Evolutionary conservation across 129 eudicot species (phyloP).

Genomic region (Pseudognaphalium luteoalbum): DNA sequence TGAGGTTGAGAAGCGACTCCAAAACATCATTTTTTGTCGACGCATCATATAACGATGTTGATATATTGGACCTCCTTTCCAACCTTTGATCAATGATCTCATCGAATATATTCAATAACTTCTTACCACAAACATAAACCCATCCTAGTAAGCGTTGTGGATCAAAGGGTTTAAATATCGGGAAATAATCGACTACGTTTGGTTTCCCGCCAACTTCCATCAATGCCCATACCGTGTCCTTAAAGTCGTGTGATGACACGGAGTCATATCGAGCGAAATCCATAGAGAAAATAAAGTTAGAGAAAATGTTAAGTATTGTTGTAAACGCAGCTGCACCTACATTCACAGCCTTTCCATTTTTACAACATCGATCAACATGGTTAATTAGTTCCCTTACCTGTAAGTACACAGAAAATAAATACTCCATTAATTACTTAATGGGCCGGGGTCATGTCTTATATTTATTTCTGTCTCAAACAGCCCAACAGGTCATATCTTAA

Average conservation of each 20-base stretch:
- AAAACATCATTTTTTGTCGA: constrained; percentile 20
- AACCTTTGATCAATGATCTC: constrained; percentile 23
- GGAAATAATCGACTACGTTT: constrained; percentile 28
- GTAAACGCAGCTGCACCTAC: constrained; percentile 25
- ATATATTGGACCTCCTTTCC: background rate
- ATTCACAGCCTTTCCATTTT: constrained; percentile 5
- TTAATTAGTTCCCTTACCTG: constrained; percentile 31
- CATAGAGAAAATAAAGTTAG: constrained; percentile 23
- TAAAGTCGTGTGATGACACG: constrained; percentile 26
- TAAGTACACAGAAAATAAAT: no score
- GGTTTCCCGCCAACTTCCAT: constrained; percentile 28
- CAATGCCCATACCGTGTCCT: constrained; percentile 10
- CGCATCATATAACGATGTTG: background rate
- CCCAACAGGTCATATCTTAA: background rate
- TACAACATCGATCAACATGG: constrained; percentile 15
- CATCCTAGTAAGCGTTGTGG: constrained; percentile 25
- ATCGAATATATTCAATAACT: constrained; percentile 18
- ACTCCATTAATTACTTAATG: no score
- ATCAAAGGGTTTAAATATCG: constrained; percentile 29
- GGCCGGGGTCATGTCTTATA: no score
- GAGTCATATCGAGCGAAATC: constrained; percentile 26
- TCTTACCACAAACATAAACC: constrained; percentile 14
- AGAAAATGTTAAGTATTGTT: constrained; percentile 23
- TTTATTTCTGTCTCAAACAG: no score
- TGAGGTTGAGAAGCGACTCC: constrained; percentile 27